These are phyloP conservation scores for Aureobasidium mangrovei DNA, from an alignment of 2,329 filamentous ascomycete genomes.

Conservation along the genomic window DNA sequence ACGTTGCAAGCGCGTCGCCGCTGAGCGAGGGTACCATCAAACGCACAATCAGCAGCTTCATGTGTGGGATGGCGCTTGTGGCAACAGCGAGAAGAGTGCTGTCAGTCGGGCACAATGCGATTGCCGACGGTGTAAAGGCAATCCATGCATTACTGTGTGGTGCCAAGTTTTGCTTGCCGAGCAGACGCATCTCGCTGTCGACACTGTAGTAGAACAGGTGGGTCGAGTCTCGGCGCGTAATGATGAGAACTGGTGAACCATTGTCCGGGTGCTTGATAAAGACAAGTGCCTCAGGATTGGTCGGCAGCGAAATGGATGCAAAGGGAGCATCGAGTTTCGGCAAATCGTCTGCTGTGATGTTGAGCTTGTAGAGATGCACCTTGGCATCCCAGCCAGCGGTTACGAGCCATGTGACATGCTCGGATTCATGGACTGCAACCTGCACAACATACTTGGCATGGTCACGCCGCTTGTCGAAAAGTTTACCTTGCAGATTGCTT, in stretches of 20 bases:
- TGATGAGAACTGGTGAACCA: constrained; percentile 40
- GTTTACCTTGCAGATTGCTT: constrained; percentile 32
- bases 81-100: constrained; percentile 48
- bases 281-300: constrained; percentile 49
- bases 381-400: constrained; percentile 55
- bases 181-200: constrained; percentile 30
- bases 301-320: constrained; percentile 36
- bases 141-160: constrained; percentile 56
- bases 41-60: constrained; percentile 27
- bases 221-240: constrained; percentile 50
- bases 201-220: constrained; percentile 48
- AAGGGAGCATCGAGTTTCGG: constrained; percentile 31
- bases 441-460: constrained; percentile 53
- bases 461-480: constrained; percentile 44
- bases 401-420: constrained; percentile 35
- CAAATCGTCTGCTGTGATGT: constrained; percentile 20
- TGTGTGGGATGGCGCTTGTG: constrained; percentile 51
- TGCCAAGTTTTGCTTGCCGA: constrained; percentile 52
- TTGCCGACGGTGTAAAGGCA: constrained; percentile 50
- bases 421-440: constrained; percentile 32
- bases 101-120: constrained; percentile 49
- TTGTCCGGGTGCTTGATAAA: constrained; percentile 45
- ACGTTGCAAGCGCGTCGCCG: constrained; percentile 11
- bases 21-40: constrained; percentile 7
- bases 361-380: constrained; percentile 41